Conservation (phyloP, 2,329 filamentous ascomycete genomes). For the Massarina eburnea region DNA sequence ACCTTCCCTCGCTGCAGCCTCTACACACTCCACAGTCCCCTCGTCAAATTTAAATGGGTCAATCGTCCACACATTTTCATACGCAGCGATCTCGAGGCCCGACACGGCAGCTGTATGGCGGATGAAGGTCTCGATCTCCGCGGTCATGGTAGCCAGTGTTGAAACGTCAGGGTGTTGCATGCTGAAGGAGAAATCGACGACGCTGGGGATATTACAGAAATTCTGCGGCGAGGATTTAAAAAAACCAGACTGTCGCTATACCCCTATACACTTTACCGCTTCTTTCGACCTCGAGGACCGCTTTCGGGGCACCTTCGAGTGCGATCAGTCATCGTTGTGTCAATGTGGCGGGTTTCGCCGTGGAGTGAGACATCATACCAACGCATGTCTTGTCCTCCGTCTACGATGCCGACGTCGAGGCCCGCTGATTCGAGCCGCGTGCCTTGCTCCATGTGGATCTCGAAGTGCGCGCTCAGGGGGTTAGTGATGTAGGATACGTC, state of each 20-base stretch:
- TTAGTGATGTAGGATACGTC: background rate
- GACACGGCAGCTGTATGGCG: too few relatives aligned
- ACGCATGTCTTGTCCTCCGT: slow-evolving; percentile 8
- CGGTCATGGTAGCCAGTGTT: too few relatives aligned
- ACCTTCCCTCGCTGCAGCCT: too few relatives aligned
- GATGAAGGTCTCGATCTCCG: too few relatives aligned
- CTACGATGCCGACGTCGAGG: slow-evolving; percentile 5
- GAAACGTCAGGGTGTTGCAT: too few relatives aligned
- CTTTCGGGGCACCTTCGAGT: background rate
- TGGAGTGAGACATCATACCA: slow-evolving; percentile 6
- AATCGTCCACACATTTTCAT: too few relatives aligned
- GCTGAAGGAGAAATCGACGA: too few relatives aligned
- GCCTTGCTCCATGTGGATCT: slow-evolving; percentile 10
- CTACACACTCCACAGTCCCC: too few relatives aligned
- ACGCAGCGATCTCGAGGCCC: too few relatives aligned
- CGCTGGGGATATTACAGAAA: slow-evolving; percentile 1
- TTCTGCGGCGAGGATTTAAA: background rate
- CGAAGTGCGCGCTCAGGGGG: slow-evolving; percentile 7
- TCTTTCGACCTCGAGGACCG: background rate
- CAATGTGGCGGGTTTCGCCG: background rate
- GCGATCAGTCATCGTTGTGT: background rate
- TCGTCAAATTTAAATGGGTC: too few relatives aligned
- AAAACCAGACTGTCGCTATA: background rate
- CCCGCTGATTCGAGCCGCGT: slow-evolving; percentile 6
- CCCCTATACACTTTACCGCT: background rate